Percentiles rank a stretch among this genome's conserved stretches.
Conservation (phyloP, 2,329 filamentous ascomycete species). For the Dothistroma septosporum region DNA sequence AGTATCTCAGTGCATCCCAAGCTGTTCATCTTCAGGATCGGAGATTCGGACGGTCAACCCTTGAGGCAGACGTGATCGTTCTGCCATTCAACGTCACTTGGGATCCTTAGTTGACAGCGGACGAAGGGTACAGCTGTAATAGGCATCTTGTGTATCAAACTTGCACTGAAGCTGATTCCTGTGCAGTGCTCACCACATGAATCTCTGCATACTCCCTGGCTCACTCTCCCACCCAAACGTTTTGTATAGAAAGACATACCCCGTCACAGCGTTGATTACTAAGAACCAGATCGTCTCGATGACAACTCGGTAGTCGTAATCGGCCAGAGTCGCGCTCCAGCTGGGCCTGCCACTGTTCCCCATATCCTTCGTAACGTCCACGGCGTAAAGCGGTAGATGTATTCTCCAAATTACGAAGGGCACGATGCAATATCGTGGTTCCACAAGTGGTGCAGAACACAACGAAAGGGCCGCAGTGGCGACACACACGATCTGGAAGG, state of each 20-base stretch:
- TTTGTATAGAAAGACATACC: constrained; percentile 65
- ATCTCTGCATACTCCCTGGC: constrained; percentile 62
- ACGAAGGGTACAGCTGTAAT: no score
- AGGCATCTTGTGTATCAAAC: no score
- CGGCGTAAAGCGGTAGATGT: constrained; percentile 57
- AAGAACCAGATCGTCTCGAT: constrained; percentile 69
- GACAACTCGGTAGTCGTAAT: constrained; percentile 44
- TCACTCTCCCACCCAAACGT: constrained; percentile 66
- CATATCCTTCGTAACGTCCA: constrained; percentile 1
- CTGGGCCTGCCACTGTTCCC: background rate
- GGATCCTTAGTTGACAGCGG: no score
- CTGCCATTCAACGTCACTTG: no score
- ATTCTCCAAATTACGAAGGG: constrained; percentile 93
- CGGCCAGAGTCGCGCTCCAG: constrained; percentile 15
- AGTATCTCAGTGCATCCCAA: no score
- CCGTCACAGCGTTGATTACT: constrained; percentile 60
- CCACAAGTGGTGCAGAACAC: constrained; percentile 83
- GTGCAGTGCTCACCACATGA: constrained; percentile 77
- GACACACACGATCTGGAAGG: constrained; percentile 60
- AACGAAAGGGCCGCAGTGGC: constrained; percentile 71
- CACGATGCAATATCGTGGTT: constrained; percentile 92
- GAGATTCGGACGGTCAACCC: no score
- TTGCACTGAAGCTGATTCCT: no score
- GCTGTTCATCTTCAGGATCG: no score
- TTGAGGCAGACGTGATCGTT: no score